Conservation (phyloP, 2,329 filamentous ascomycete genomes). For the Fusarium secorum region DNA sequence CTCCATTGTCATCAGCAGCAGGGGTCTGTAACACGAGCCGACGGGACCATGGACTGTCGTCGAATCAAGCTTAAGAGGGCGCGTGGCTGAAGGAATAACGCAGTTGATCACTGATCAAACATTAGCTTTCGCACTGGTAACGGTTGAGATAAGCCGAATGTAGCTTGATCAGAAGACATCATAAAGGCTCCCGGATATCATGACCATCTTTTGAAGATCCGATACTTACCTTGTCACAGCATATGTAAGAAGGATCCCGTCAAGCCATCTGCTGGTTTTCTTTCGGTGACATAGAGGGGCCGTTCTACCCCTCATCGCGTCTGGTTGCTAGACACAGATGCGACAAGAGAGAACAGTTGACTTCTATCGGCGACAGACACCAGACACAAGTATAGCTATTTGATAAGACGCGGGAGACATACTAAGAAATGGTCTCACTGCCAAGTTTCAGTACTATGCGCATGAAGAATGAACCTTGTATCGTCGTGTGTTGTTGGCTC, state of each 20-base stretch:
- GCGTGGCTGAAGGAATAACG: constrained; percentile 9
- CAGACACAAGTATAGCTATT: not conserved
- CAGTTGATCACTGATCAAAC: constrained; percentile 1
- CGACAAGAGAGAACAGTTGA: constrained; percentile 21
- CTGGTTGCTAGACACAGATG: not conserved
- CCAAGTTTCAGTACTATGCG: not conserved
- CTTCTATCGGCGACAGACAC: not conserved
- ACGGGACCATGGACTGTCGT: constrained; percentile 18
- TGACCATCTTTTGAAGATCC: not conserved
- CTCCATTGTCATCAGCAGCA: constrained; percentile 26
- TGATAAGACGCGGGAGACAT: not conserved
- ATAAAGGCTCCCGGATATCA: not conserved
- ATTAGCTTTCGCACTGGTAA: not conserved
- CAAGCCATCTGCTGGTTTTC: not conserved
- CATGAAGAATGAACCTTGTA: not conserved
- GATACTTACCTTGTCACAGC: not conserved
- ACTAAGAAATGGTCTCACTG: not conserved
- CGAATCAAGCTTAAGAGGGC: constrained; percentile 31
- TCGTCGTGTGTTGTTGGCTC: not conserved
- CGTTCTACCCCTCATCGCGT: constrained; percentile 24
- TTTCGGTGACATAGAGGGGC: constrained; percentile 10
- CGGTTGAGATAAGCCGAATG: not conserved
- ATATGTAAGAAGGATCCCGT: no score
- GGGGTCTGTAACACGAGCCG: constrained; percentile 38
- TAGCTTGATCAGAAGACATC: not conserved